phyloP scores from a whole-genome alignment of 345 rosid genomes.

The Eucalyptus cloeziana region DNA sequence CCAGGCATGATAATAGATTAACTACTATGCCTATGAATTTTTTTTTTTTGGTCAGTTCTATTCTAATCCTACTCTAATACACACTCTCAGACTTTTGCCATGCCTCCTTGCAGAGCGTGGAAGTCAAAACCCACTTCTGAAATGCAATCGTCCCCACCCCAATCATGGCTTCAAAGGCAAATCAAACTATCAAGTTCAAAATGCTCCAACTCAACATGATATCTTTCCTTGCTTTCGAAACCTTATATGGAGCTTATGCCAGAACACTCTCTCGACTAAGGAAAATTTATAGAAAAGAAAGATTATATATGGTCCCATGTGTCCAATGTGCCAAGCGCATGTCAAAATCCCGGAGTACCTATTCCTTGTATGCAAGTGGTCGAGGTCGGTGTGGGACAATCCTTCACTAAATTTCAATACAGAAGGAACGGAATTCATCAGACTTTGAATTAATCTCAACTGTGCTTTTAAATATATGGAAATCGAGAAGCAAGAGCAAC shows the following conservation, averaged over 20 bases:
- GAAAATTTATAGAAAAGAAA: no score
- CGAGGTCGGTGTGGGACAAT: background rate
- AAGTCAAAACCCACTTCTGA: no score
- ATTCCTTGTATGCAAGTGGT: background rate
- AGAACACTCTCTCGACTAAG: background rate
- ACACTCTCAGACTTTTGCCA: no score
- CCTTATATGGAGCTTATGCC: rapidly evolving
- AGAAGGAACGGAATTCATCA: background rate
- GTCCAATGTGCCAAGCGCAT: background rate
- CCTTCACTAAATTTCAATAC: background rate
- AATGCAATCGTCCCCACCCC: no score
- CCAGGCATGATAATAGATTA: background rate
- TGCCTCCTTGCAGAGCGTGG: no score
- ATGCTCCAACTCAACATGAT: background rate
- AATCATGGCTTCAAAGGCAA: background rate
- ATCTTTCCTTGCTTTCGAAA: rapidly evolving
- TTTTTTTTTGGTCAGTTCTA: no score
- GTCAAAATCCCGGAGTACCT: background rate
- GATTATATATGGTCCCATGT: background rate
- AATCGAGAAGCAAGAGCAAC: no score
- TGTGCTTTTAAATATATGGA: background rate
- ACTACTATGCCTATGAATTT: background rate
- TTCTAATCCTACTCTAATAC: no score
- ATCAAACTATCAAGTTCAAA: background rate
- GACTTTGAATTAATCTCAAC: background rate